A percentile compares a stretch with the other conserved stretches of the same genome.
Conservation (phyloP, 106 monocot species). For the Triglochin maritima region DNA sequence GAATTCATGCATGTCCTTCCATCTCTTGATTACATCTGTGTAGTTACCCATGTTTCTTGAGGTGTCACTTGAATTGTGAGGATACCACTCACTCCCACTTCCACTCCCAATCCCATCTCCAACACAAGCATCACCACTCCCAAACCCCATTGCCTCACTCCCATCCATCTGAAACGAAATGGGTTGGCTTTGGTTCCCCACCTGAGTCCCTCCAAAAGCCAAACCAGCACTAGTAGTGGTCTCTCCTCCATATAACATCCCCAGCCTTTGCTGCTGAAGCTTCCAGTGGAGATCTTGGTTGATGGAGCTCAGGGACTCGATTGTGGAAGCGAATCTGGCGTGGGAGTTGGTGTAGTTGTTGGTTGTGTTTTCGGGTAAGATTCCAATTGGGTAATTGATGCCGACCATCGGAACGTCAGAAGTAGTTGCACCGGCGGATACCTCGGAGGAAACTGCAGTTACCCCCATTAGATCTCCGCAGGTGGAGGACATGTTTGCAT, state of each 20-base stretch:
- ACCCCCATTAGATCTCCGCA: constrained; percentile 3
- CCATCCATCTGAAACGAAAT: constrained; percentile 3
- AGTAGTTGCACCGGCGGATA: constrained; percentile 1
- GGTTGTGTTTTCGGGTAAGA: neutral
- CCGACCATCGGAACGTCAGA: constrained; percentile 1
- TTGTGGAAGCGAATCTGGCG: constrained; percentile 20
- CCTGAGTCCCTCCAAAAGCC: neutral
- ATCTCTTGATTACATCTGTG: constrained; percentile 1
- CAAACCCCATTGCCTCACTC: neutral
- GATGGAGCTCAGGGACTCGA: constrained; percentile 40
- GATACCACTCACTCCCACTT: neutral
- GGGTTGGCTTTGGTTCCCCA: neutral
- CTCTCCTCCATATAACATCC: constrained; percentile 18
- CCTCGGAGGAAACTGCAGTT: neutral
- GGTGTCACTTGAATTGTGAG: neutral
- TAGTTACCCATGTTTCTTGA: neutral
- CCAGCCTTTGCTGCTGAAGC: constrained; percentile 46
- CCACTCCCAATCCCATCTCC: neutral
- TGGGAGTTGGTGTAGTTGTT: neutral
- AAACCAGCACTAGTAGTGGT: neutral
- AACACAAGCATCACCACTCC: neutral
- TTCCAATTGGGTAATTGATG: constrained; percentile 7
- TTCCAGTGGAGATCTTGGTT: constrained; percentile 46
- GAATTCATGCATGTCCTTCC: constrained; percentile 5
- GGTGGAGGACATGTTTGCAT: neutral